Base-by-base conservation (phyloP, 441 rosid species). In the Bocquillonia castaneifolia region DNA sequence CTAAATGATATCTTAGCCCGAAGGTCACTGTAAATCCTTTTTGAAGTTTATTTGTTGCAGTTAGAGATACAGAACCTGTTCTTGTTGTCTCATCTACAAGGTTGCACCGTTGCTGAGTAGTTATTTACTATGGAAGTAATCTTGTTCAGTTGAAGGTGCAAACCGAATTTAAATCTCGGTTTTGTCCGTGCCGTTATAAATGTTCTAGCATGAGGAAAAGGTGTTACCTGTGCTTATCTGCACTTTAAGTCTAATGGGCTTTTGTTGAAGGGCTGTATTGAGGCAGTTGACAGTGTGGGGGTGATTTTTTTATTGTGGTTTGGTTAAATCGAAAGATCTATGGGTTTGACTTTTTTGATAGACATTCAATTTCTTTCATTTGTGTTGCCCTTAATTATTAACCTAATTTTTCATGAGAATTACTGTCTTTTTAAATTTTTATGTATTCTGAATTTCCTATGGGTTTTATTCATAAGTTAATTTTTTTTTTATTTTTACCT, bases 1-100 rank as follows among this genome's bases (percentile, higher is more conserved):
- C 71, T 92, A 71, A 92, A 92, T 81, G 87, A 92, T 77, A 36
- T 88, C 62, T 78, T 92, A 80, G 98, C 96, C 48, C 96, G 98
- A 84, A 88, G 96, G 98, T 90, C 70, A 34, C n/a, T n/a, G n/a
- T n/a, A 23, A 52, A 44, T 61, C 42, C 66, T 69, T 20, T 64
- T 69, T 31, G 14, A 54, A 56, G 32, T 64, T 74, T 50, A 8
- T 40, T 53, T 57, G 20, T 51, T 15, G 22, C 59, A 34, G 22
- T 72, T 12, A 13, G 29, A 14, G 13, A 63, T 28, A 12, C 31
- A 29, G 22, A 63, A 26, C 37, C 17, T 62, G 14, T 63, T 28
- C 37, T 63, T 66, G 58, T 14, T 6, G 8, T 7, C 13, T 39
- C 7, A 14, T n/a, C 58, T 52, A 18, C 39, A 31, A 26, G 17